These are phyloP conservation scores for Pyrenophora tritici-repentis DNA, from an alignment of 2,329 filamentous ascomycete genomes.

Conservation along the genomic window DNA sequence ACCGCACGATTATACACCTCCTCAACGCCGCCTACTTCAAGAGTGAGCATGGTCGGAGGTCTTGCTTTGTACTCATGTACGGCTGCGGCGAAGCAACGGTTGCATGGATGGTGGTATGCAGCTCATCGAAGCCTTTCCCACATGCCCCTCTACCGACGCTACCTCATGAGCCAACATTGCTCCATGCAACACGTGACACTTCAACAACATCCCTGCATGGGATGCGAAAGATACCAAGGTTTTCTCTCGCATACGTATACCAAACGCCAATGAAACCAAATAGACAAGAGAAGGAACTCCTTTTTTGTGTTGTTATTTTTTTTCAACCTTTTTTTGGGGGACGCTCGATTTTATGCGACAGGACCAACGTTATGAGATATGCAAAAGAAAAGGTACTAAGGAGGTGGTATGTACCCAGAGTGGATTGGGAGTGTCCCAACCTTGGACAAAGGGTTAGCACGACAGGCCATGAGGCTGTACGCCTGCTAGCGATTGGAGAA, in stretches of 20 bases:
- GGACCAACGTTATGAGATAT: neutral
- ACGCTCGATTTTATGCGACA: neutral
- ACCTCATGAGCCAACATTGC: no score
- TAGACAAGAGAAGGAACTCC: neutral
- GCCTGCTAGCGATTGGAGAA: no score
- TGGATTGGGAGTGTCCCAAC: no score
- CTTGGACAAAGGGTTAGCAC: no score
- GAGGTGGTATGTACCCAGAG: no score
- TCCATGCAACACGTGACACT: no score
- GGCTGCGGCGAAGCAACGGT: neutral
- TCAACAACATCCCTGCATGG: neutral
- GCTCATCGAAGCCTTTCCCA: neutral
- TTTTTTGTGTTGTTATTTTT: neutral
- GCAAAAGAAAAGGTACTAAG: no score
- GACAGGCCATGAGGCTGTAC: no score
- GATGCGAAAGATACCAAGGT: neutral
- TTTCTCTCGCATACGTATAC: neutral
- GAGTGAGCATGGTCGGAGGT: neutral
- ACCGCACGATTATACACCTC: neutral
- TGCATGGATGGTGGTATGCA: neutral
- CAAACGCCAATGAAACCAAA: neutral
- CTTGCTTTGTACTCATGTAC: neutral
- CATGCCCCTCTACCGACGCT: no score
- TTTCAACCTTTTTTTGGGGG: fast-evolving
- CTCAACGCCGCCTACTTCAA: no score